Evolutionary conservation across 1,139 yeast genomes (phyloP).

Genomic region (Nakaseomyces sp.): DNA sequence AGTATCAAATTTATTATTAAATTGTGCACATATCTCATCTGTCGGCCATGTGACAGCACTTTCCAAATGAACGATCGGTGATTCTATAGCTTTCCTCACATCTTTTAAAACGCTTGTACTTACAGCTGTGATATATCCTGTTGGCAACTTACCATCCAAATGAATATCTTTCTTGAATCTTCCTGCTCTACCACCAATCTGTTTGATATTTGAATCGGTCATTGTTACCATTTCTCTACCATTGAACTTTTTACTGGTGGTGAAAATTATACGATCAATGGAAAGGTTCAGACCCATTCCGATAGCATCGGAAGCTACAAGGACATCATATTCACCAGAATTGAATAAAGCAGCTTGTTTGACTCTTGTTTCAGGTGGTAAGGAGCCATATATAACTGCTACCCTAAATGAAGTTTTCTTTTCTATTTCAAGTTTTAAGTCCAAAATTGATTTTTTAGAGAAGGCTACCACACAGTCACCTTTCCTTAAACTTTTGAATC

Average conservation of each 20-base stretch:
- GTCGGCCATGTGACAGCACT: constrained; percentile 69
- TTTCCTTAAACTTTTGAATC: constrained; percentile 36
- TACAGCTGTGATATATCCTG: constrained; percentile 57
- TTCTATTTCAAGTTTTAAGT: constrained; percentile 59
- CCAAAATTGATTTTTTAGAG: constrained; percentile 61
- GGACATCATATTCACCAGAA: constrained; percentile 59
- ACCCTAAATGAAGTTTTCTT: constrained; percentile 53
- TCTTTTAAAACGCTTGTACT: constrained; percentile 36
- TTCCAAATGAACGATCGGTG: constrained; percentile 39
- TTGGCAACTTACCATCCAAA: constrained; percentile 22
- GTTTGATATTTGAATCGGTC: constrained; percentile 64
- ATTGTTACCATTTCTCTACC: constrained; percentile 47
- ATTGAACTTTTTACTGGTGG: constrained; percentile 58
- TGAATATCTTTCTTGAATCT: constrained; percentile 41
- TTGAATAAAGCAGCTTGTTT: constrained; percentile 77
- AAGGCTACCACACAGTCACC: constrained; percentile 93
- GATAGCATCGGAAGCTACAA: constrained; percentile 93
- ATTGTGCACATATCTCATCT: constrained; percentile 41
- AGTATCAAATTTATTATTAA: constrained; percentile 40
- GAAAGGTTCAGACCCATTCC: constrained; percentile 94
- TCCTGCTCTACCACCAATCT: constrained; percentile 97
- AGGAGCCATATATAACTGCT: constrained; percentile 88
- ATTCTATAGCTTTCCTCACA: constrained; percentile 39
- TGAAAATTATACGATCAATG: constrained; percentile 71
- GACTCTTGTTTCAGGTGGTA: constrained; percentile 91